Base-by-base conservation (phyloP, 768 basidiomycete genomes). In the Lepiota brunneoincarnata region DNA sequence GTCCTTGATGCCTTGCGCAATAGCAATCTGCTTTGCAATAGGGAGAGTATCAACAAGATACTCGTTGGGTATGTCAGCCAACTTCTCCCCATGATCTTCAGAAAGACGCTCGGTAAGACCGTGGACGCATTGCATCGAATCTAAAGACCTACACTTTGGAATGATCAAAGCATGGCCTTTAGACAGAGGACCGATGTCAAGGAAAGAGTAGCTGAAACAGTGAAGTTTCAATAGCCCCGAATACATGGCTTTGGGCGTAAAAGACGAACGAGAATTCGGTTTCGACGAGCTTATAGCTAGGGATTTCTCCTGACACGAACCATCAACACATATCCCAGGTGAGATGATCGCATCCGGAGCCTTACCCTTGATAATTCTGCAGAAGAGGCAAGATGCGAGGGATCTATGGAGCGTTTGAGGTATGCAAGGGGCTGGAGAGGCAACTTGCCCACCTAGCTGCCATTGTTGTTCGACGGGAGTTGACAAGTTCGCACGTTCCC, bases 141-240 rank as follows among this genome's bases (percentile, higher is more conserved):
- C 26, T n/a, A 21, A 26, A 17, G 11, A 56, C 69, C 68, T 54
- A 96, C 95, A 86, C 76, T 98, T 99, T 2, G 96, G 96, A 58
- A 99, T 91, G 49, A 98, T 75, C 34, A 98, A 80, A 11, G 91
- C 83, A 70, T 99, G 93, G 3, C 96, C 96, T 63, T 81, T 85
- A n/a, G 93, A 78, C 20, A 98, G 72, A 6, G 96, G 95, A 1
- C 86, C 86, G 58, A 99, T 91, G 61, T 98, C 97, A 59, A 99
- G 82, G 75, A 99, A 98, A 0, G 96, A 84, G 65, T 75, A 88
- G 12, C 90, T 92, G 63, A 24, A 23, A 14, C 20, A 39, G 43
- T n/a, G 24, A 54, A 21, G 18, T 15, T 37, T 18, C 41, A 10
- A 26, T 31, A 17, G 10, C 41, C 3, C 10, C n/a, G 15, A 28